Percentiles rank a stretch among this genome's conserved stretches.
Conservation (phyloP, 768 basidiomycete genomes). For the Pleurotus giganteus region DNA sequence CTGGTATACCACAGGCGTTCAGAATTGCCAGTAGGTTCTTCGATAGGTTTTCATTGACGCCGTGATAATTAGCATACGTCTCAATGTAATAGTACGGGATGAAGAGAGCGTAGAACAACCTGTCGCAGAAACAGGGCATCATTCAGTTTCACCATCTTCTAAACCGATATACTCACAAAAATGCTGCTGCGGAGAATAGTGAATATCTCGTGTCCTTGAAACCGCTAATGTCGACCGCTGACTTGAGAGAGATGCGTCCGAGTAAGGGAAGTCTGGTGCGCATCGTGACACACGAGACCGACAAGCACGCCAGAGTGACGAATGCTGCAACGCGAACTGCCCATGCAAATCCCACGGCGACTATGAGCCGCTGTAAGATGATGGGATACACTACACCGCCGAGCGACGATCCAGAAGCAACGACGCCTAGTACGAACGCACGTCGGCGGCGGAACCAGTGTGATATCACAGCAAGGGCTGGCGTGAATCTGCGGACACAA, state of each 20-base stretch:
- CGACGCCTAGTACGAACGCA: conserved; percentile 45
- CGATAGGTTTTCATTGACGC: conserved; percentile 18
- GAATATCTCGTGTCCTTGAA: conserved; percentile 22
- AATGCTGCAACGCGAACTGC: conserved; percentile 28
- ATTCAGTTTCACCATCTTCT: neutral
- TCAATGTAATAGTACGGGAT: conserved; percentile 34
- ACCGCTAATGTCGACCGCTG: conserved; percentile 23
- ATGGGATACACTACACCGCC: conserved; percentile 44
- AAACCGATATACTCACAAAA: conserved; percentile 16
- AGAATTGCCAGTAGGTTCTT: conserved; percentile 28
- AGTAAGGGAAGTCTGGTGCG: conserved; percentile 23
- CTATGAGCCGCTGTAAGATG: conserved; percentile 30
- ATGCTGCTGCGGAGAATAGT: conserved; percentile 16
- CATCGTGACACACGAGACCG: conserved; percentile 23
- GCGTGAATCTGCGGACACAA: neutral
- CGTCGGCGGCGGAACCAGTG: conserved; percentile 43
- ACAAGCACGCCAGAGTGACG: conserved; percentile 21
- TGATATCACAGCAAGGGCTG: conserved; percentile 33
- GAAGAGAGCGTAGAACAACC: conserved; percentile 29
- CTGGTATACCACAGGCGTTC: conserved; percentile 25
- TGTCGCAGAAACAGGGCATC: conserved; percentile 4
- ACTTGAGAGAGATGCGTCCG: conserved; percentile 17
- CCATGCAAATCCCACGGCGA: conserved; percentile 18
- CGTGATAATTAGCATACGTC: conserved; percentile 22
- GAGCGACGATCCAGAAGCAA: conserved; percentile 35